phyloP scores from a whole-genome alignment of 164 flowering plant genomes.

The Magnolia changhungtana region DNA sequence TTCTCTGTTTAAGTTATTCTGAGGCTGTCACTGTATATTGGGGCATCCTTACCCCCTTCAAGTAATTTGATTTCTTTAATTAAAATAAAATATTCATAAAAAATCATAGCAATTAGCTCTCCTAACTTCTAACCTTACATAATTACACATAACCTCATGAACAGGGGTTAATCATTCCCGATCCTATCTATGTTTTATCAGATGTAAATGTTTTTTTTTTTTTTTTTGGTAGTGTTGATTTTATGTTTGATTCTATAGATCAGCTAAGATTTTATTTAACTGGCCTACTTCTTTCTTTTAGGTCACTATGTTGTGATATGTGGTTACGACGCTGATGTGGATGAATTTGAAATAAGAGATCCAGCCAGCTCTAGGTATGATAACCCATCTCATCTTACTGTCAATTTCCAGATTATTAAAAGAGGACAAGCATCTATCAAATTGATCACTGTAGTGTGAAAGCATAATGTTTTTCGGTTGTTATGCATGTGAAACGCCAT shows the following conservation, averaged over 20 bases:
- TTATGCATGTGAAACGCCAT: no score
- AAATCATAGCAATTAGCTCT: background rate
- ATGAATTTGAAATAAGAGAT: constrained; percentile 96
- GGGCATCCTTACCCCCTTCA: background rate
- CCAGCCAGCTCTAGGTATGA: constrained; percentile 83
- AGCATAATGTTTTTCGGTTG: no score
- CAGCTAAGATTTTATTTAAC: constrained; percentile 2
- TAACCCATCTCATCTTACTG: background rate
- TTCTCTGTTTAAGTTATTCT: background rate
- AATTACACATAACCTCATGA: no score
- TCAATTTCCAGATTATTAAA: background rate
- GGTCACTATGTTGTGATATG: constrained; percentile 93
- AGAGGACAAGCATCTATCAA: no score
- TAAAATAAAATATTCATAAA: background rate
- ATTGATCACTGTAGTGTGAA: no score
- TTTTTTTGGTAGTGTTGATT: background rate
- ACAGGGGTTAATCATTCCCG: no score
- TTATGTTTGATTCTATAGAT: background rate
- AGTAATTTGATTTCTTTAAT: background rate
- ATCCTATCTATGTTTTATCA: background rate
- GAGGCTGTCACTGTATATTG: background rate
- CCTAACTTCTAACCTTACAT: no score
- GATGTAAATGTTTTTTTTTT: background rate
- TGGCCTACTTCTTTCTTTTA: constrained; percentile 18
- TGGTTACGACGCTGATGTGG: constrained; percentile 68